These are phyloP conservation scores for Tuber melanosporum DNA, from an alignment of 495 filamentous ascomycete genomes.

Conservation along the genomic window DNA sequence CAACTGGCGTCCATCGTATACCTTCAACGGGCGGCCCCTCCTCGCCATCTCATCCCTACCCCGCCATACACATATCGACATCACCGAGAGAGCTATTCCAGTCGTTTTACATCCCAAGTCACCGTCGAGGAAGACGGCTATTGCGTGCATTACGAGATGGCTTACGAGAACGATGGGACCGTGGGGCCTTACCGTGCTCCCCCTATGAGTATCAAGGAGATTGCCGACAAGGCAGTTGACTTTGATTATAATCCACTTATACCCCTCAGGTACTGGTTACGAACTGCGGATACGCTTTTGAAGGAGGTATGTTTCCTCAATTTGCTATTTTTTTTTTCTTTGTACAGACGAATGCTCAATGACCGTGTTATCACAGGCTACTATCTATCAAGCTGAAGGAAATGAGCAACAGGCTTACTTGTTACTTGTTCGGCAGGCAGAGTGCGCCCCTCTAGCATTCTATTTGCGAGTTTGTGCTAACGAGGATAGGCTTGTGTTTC, in stretches of 20 bases:
- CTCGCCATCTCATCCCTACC: constrained; percentile 11
- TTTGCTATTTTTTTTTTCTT: neutral
- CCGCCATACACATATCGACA: constrained; percentile 1
- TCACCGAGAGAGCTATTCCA: neutral
- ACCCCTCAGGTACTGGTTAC: constrained; percentile 70
- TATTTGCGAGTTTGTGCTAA: constrained; percentile 8
- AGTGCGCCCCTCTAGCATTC: constrained; percentile 23
- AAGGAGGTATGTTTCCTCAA: constrained; percentile 58
- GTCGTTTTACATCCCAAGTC: neutral
- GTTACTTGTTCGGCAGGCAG: constrained; percentile 72
- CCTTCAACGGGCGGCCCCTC: neutral
- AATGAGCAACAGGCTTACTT: constrained; percentile 83
- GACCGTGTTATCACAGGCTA: constrained; percentile 48
- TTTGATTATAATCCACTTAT: constrained; percentile 74
- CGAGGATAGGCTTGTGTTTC: constrained; percentile 40
- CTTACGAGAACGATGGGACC: constrained; percentile 28
- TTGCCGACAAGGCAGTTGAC: constrained; percentile 61
- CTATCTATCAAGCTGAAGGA: constrained; percentile 75
- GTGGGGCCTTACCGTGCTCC: constrained; percentile 31
- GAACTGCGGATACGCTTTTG: constrained; percentile 67
- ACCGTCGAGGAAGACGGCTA: neutral
- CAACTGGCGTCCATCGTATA: constrained; percentile 2
- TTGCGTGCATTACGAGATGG: constrained; percentile 17
- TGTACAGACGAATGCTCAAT: neutral
- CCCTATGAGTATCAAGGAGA: constrained; percentile 67